Evolutionary conservation across 169 alveolate species (phyloP).

Genomic region (Cryptosporidium meleagridis): DNA sequence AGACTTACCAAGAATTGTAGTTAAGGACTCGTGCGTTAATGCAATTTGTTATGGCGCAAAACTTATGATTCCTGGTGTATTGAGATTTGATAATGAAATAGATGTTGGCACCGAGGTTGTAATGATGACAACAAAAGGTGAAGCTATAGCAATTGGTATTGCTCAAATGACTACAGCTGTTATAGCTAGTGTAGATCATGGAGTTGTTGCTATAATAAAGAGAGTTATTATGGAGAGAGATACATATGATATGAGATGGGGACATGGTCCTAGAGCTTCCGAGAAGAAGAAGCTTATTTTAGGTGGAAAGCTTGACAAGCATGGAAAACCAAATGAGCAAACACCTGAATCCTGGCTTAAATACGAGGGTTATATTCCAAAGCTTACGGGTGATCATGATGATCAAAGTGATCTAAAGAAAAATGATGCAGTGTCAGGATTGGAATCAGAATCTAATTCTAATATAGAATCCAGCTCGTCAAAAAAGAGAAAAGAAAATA

Average conservation of each 20-base stretch:
- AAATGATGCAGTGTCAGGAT: background rate
- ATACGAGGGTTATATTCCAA: slow-evolving; percentile 87
- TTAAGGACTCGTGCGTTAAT: slow-evolving; percentile 99
- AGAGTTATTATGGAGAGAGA: slow-evolving; percentile 99
- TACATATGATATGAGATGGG: slow-evolving; percentile 99
- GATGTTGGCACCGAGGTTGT: slow-evolving; percentile 97
- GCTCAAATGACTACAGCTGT: slow-evolving; percentile 99
- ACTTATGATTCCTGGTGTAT: slow-evolving; percentile 98
- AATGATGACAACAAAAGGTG: slow-evolving; percentile 99
- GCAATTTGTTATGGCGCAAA: slow-evolving; percentile 99
- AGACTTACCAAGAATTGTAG: slow-evolving; percentile 96
- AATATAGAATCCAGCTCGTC: background rate
- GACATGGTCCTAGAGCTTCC: slow-evolving; percentile 98
- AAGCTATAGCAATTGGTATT: slow-evolving; percentile 98
- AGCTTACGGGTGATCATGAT: slow-evolving; percentile 82
- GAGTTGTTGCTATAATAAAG: slow-evolving; percentile 97
- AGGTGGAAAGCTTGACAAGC: slow-evolving; percentile 95
- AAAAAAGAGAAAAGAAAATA: slow-evolving; percentile 1
- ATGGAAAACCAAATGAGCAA: slow-evolving; percentile 93
- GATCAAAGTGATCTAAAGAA: slow-evolving; percentile 37
- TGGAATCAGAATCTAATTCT: background rate
- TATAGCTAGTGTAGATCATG: slow-evolving; percentile 99
- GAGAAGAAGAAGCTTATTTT: slow-evolving; percentile 97
- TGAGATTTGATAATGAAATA: slow-evolving; percentile 96
- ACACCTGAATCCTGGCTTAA: slow-evolving; percentile 95